Evolutionary conservation across 257 asterid species (phyloP).

Genomic region (Ilex aquifolium): DNA sequence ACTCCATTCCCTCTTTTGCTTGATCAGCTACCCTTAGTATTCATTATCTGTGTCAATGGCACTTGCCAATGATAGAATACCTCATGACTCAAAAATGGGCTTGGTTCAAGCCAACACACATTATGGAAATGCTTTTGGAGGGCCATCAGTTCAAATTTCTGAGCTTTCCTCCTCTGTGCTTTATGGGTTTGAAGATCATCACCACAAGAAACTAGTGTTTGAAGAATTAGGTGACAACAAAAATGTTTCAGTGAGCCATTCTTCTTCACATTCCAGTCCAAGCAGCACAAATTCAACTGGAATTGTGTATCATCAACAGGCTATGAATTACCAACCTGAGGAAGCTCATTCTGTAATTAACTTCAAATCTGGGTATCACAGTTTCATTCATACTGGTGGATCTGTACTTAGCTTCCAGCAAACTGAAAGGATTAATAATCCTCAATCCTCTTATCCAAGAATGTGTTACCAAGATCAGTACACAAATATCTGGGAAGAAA

Average conservation of each 20-base stretch:
- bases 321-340: constrained; percentile 21
- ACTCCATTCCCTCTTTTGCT: not conserved
- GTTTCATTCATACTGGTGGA: constrained; percentile 32
- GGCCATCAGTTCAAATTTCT: constrained; percentile 16
- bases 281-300: constrained; percentile 74
- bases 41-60: constrained; percentile 37
- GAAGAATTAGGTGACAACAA: constrained; percentile 30
- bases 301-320: constrained; percentile 26
- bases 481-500: constrained; percentile 49
- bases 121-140: constrained; percentile 43
- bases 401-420: constrained; percentile 59
- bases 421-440: constrained; percentile 17
- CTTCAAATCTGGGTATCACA: constrained; percentile 43
- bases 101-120: constrained; percentile 51
- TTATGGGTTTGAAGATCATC: constrained; percentile 16
- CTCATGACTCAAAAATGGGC: constrained; percentile 40
- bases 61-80: constrained; percentile 35
- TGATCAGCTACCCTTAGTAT: not conserved
- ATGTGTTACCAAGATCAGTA: constrained; percentile 34
- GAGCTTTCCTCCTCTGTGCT: constrained; percentile 29
- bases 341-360: constrained; percentile 54
- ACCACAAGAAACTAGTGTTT: not conserved
- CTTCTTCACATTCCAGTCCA: constrained; percentile 71
- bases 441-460: constrained; percentile 25
- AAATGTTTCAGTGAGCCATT: constrained; percentile 38